Conservation (phyloP, 163 green algal species). For the Prototheca wickerhamii region DNA sequence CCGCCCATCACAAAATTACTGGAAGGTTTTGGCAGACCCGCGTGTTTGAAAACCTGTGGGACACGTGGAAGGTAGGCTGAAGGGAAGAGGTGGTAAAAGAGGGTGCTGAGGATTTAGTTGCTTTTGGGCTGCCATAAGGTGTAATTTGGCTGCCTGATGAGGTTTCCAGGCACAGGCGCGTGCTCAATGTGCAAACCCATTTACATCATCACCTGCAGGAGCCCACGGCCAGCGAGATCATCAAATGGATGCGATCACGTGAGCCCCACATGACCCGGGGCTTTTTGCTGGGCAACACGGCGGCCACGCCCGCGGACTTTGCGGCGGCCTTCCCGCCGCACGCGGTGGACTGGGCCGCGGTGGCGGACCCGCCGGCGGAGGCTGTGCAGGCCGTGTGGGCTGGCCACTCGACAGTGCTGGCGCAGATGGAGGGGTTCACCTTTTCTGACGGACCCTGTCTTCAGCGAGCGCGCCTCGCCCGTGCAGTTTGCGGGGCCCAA, state of each 20-base stretch:
- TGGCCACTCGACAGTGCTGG: constrained; percentile 61
- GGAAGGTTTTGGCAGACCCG: not conserved
- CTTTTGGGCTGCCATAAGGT: no score
- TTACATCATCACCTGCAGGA: not conserved
- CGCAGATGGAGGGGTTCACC: constrained; percentile 54
- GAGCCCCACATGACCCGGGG: constrained; percentile 6
- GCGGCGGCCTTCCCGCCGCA: constrained; percentile 37
- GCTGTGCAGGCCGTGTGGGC: constrained; percentile 58
- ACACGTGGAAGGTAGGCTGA: constrained; percentile 25
- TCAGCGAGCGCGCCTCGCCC: constrained; percentile 51
- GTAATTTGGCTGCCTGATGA: not conserved
- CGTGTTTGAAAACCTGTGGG: constrained; percentile 35
- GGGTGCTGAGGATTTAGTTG: no score
- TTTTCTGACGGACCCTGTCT: constrained; percentile 73
- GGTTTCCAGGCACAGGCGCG: no score
- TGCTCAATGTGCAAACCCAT: not conserved
- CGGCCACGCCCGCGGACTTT: constrained; percentile 35
- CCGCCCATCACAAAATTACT: constrained; percentile 3
- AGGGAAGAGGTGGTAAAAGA: constrained; percentile 20
- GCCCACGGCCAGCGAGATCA: not conserved
- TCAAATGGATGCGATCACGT: constrained; percentile 13
- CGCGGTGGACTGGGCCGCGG: constrained; percentile 32
- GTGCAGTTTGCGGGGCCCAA: constrained; percentile 52
- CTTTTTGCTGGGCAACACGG: constrained; percentile 19
- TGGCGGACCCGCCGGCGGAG: constrained; percentile 15